These are phyloP conservation scores for Auricularia sp. DNA, from an alignment of 768 basidiomycete genomes.

Conservation along the genomic window DNA sequence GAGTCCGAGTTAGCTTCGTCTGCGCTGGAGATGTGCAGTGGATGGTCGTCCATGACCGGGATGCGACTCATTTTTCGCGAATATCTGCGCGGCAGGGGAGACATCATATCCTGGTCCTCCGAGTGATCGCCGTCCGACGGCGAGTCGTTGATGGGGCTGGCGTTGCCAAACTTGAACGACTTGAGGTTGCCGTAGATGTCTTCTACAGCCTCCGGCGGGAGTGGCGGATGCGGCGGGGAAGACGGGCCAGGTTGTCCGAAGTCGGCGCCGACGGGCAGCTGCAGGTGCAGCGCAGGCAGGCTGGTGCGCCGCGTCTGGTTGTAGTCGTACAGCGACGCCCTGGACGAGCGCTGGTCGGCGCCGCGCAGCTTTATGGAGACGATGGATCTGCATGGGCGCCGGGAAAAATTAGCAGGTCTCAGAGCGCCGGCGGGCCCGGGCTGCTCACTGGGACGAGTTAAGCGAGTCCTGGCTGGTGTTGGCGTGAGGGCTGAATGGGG, in stretches of 20 bases:
- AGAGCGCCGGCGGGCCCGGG: background rate
- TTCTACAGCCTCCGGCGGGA: background rate
- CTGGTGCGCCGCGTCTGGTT: background rate
- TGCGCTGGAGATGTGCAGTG: slow-evolving; percentile 10
- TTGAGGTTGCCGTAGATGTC: background rate
- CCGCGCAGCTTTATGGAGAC: background rate
- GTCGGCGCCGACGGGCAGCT: background rate
- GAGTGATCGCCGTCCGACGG: background rate
- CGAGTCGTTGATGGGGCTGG: background rate
- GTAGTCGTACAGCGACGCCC: background rate
- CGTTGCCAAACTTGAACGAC: background rate
- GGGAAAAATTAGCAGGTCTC: background rate
- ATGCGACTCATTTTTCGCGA: background rate
- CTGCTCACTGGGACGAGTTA: background rate
- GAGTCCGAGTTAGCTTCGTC: slow-evolving; percentile 21
- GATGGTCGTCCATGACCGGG: background rate
- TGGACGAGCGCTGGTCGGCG: background rate
- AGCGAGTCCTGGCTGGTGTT: background rate
- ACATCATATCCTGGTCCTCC: background rate
- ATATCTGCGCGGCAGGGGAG: background rate
- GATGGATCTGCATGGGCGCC: background rate
- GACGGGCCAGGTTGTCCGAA: background rate
- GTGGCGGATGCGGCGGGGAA: background rate
- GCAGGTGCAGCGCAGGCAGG: background rate
- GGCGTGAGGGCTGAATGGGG: background rate